phyloP scores from a whole-genome alignment of 345 rosid species.

The Clausena lansium region DNA sequence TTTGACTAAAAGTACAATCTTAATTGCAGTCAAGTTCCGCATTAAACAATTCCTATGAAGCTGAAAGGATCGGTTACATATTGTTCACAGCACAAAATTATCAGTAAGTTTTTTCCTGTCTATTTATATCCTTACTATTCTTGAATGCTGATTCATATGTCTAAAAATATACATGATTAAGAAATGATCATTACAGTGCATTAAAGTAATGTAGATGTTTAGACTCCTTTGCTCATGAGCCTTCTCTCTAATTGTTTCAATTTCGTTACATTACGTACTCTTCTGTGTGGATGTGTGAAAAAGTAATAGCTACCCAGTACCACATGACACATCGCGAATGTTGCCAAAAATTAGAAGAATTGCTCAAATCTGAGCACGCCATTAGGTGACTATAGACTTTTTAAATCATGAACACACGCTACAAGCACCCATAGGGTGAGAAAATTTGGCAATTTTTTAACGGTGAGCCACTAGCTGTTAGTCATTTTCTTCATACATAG shows the following conservation, averaged over 20 bases:
- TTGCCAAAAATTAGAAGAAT: slow-evolving; percentile 12
- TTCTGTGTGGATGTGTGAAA: not conserved
- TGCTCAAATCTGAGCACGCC: slow-evolving; percentile 23
- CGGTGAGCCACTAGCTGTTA: slow-evolving; percentile 3
- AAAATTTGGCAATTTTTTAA: slow-evolving; percentile 7
- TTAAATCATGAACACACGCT: not conserved
- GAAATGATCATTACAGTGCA: not conserved
- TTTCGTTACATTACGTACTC: not conserved
- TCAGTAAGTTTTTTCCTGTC: not conserved
- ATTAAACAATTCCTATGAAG: not conserved
- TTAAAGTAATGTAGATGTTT: not conserved
- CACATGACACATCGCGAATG: not conserved
- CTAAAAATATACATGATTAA: not conserved
- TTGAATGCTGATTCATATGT: not conserved
- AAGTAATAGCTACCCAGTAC: not conserved
- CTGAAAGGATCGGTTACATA: not conserved
- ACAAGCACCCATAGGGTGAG: slow-evolving; percentile 1
- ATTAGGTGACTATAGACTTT: not conserved
- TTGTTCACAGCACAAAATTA: not conserved
- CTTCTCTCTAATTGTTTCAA: not conserved
- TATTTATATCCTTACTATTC: not conserved
- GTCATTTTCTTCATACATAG: slow-evolving; percentile 2
- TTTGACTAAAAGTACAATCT: not conserved
- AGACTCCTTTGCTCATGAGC: not conserved
- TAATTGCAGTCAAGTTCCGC: not conserved